Conservation (phyloP, 306 rosid species). For the Pueraria montana region DNA sequence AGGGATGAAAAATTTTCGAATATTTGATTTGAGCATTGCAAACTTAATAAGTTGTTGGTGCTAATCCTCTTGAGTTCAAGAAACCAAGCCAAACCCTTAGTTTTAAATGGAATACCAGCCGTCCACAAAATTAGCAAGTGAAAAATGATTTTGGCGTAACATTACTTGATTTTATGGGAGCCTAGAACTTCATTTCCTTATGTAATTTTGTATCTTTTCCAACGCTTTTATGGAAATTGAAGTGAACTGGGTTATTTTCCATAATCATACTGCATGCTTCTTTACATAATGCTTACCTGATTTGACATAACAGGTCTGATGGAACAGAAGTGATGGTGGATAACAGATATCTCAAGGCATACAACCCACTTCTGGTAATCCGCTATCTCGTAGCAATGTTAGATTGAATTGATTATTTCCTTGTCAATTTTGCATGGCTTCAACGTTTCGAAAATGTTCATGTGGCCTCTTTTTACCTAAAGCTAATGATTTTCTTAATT, state of each 20-base stretch:
- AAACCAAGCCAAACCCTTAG: neutral
- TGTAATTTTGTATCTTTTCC: slow-evolving; percentile 24
- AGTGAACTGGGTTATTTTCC: neutral
- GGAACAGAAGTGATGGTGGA: slow-evolving; percentile 89
- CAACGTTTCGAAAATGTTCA: slow-evolving; percentile 29
- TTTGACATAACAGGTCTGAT: slow-evolving; percentile 68
- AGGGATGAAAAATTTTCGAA: neutral
- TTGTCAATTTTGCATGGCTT: slow-evolving; percentile 29
- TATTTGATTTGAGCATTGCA: neutral
- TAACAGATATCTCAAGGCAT: slow-evolving; percentile 86
- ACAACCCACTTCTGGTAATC: slow-evolving; percentile 85
- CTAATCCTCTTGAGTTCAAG: neutral
- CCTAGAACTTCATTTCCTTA: neutral
- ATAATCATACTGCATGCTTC: slow-evolving; percentile 33
- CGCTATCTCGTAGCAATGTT: slow-evolving; percentile 7
- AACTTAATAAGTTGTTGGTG: neutral
- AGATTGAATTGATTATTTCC: slow-evolving; percentile 16
- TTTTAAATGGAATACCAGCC: neutral
- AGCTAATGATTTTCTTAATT: slow-evolving; percentile 31
- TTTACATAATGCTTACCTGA: slow-evolving; percentile 32
- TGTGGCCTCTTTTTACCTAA: neutral
- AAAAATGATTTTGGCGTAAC: neutral
- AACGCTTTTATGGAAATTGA: slow-evolving; percentile 2
- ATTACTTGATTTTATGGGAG: neutral
- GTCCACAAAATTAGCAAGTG: neutral